Evolutionary conservation across 2,329 filamentous ascomycete species (phyloP), one percentile per base, ranked within the genome.

Genomic region (Penicillium occitanis): DNA sequence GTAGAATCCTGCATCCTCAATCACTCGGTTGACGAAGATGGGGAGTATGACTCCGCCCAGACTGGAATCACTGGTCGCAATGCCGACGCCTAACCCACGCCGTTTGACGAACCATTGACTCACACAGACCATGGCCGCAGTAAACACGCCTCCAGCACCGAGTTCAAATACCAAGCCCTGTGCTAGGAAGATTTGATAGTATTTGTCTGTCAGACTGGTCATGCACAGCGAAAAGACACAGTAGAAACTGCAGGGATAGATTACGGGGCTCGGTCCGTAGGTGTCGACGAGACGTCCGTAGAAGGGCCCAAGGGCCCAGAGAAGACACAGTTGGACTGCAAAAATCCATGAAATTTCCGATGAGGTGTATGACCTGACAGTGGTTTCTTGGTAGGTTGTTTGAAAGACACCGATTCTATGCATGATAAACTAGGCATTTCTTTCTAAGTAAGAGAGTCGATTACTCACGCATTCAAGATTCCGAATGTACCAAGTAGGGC

Each of bases 101-200:
- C 79, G 81, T 48, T 78, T 80, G 35, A 78, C 76, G 70, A 89
- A 89, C 70, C 88, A 89, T 2, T 86, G 86, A n/a, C 63, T 48
- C 25, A 55, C 57, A 25, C 63, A 65, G 5, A 65, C 58, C 35
- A 65, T 33, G 6, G 57, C 44, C 19, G 46, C 22, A 22, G 53
- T 59, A 50, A 62, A 66, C 3, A 66, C 53, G 5, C 59, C 60
- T 10, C 59, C 64, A 5, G 60, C 50, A 1, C 85, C 87, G 5
- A 82, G 58, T 2, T 81, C 81, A 42, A 81, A 74, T 63, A 76
- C 77, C n/a, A 83, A 63, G 5, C 78, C 81, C 68, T 83, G 81
- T 0, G 79, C 77, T 6, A 83, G 73, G 40, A 83, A 74, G 0
- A 82, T 68, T 64, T 84, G 80, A 76, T 78, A 83, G 69, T 81